These are phyloP conservation scores for Colletotrichum magnum DNA, from an alignment of 2,329 filamentous ascomycete species.

Conservation along the genomic window DNA sequence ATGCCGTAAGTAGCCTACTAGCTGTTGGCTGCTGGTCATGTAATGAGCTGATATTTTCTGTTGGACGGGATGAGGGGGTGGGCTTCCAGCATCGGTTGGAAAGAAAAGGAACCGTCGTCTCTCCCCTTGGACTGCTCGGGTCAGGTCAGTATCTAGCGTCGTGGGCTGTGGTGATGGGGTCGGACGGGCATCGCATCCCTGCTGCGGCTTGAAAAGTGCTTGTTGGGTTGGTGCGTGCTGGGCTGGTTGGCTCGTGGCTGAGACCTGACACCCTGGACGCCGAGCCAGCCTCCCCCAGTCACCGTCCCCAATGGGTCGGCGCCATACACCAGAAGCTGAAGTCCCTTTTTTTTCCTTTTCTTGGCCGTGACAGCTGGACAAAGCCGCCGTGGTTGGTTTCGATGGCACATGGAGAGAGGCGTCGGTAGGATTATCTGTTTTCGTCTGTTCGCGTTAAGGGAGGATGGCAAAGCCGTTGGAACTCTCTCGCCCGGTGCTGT, in stretches of 20 bases:
- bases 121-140: background rate
- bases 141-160: constrained; percentile 2
- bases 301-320: constrained; percentile 1
- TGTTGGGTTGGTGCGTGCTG: constrained; percentile 4
- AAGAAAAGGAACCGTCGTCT: background rate
- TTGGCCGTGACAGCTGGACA: background rate
- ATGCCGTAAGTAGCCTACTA: too few species aligned
- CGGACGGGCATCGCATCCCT: constrained; percentile 10
- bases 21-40: constrained; percentile 7
- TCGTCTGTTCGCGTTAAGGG: background rate
- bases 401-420: constrained; percentile 3
- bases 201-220: constrained; percentile 32
- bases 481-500: too few species aligned
- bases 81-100: constrained; percentile 1
- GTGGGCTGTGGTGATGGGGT: constrained; percentile 23
- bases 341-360: background rate
- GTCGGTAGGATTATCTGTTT: background rate
- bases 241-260: constrained; percentile 25
- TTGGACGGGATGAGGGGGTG: constrained; percentile 18
- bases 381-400: constrained; percentile 6
- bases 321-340: constrained; percentile 23
- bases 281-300: constrained; percentile 20
- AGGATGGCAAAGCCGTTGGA: background rate
- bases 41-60: background rate
- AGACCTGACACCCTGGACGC: constrained; percentile 32